Percentiles rank a stretch among this genome's conserved stretches.
Evolutionary conservation across 129 eudicot genomes (phyloP).

Genomic region (Chrysanthemum makinoi): DNA sequence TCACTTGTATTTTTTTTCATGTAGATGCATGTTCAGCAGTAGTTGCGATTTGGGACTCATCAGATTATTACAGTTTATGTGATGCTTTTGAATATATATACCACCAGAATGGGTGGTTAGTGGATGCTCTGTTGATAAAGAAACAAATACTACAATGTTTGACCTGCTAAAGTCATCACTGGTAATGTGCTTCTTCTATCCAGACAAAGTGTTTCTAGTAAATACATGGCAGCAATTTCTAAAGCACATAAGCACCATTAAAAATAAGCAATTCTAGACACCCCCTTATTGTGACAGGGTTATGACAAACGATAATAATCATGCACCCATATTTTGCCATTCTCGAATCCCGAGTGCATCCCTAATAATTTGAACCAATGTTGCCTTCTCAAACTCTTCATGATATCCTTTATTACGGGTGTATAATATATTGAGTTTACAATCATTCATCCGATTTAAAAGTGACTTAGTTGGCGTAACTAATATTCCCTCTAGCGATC

Average conservation of each 20-base stretch:
- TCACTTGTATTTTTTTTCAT: not conserved
- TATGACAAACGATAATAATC: too few species aligned
- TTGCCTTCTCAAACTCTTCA: not conserved
- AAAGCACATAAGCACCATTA: not conserved
- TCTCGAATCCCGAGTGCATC: too few species aligned
- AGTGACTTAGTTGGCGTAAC: not conserved
- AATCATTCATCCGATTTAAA: not conserved
- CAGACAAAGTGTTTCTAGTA: not conserved
- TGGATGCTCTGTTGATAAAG: slow-evolving; percentile 18
- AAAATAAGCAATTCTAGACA: too few species aligned
- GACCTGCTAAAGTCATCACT: slow-evolving; percentile 10
- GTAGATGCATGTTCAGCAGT: slow-evolving; percentile 22
- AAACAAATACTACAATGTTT: not conserved
- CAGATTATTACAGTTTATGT: slow-evolving; percentile 20
- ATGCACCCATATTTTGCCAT: too few species aligned
- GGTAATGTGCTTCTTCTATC: not conserved
- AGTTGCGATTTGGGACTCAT: slow-evolving; percentile 15
- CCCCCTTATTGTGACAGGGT: too few species aligned
- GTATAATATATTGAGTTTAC: not conserved
- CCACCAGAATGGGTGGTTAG: slow-evolving; percentile 1
- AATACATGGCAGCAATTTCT: not conserved
- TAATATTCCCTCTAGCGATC: not conserved
- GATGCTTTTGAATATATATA: not conserved
- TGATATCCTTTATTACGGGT: not conserved
- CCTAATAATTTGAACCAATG: too few species aligned